These are phyloP conservation scores for Trichoderma sp. DNA, from an alignment of 2,329 filamentous ascomycete genomes.

Conservation along the genomic window DNA sequence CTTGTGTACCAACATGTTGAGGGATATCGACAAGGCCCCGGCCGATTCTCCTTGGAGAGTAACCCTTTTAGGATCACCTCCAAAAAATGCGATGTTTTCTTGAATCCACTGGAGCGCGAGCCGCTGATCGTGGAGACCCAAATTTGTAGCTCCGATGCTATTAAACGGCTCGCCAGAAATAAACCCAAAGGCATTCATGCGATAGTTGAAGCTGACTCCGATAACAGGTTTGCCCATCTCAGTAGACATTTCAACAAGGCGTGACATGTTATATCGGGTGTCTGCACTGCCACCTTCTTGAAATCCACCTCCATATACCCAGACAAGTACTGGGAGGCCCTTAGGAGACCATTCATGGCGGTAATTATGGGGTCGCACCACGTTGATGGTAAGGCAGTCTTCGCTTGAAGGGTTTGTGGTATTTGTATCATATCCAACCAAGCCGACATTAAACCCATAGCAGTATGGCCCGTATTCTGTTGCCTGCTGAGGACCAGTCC, in stretches of 20 bases:
- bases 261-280: not conserved
- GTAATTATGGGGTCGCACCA: not conserved
- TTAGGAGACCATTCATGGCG: not conserved
- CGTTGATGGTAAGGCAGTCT: not conserved
- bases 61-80: not conserved
- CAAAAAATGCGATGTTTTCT: not conserved
- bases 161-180: not conserved
- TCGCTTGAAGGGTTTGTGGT: not conserved
- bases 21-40: not conserved
- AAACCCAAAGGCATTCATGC: not conserved
- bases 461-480: not conserved
- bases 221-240: not conserved
- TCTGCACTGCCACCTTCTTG: not conserved
- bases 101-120: not conserved
- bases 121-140: not conserved
- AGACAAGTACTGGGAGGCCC: not conserved
- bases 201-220: not conserved
- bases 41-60: not conserved
- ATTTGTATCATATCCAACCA: not conserved
- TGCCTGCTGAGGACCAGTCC: not conserved
- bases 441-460: not conserved
- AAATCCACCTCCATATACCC: not conserved
- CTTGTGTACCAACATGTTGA: not conserved
- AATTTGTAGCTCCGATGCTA: not conserved
- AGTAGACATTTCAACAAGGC: not conserved